Percentiles rank a stretch among this genome's conserved stretches.
phyloP scores from a whole-genome alignment of 2,329 filamentous ascomycete species.

The Graphilbum sp. region DNA sequence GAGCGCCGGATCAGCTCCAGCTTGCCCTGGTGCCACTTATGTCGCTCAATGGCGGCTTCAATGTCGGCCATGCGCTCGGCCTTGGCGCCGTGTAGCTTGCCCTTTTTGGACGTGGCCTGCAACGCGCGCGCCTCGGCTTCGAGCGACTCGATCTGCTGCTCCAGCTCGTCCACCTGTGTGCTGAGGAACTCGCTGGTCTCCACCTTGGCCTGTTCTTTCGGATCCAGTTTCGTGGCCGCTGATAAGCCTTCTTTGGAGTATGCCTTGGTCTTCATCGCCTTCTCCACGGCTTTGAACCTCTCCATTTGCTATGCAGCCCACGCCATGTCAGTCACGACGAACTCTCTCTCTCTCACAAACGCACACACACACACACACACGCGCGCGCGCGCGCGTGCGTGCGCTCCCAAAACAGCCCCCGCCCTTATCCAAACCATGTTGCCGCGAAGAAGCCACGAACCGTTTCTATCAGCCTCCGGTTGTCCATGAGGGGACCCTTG shows the following conservation, averaged over 20 bases:
- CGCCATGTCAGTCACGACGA: no score
- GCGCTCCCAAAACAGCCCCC: no score
- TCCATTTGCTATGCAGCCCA: slow-evolving; percentile 92
- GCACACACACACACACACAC: no score
- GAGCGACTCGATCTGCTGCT: slow-evolving; percentile 80
- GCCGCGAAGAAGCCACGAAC: no score
- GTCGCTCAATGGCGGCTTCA: slow-evolving; percentile 67
- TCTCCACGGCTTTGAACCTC: slow-evolving; percentile 99
- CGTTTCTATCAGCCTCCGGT: slow-evolving; percentile 93
- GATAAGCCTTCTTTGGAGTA: slow-evolving; percentile 97
- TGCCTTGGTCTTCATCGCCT: slow-evolving; percentile 99
- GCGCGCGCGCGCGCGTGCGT: no score
- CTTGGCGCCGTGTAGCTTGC: slow-evolving; percentile 72
- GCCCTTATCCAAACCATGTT: no score
- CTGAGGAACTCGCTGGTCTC: slow-evolving; percentile 78
- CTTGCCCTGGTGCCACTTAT: slow-evolving; percentile 93
- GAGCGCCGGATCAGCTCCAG: slow-evolving; percentile 80
- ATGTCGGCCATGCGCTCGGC: slow-evolving; percentile 79
- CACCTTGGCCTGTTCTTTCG: slow-evolving; percentile 90
- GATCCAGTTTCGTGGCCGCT: slow-evolving; percentile 81
- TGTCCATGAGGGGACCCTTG: slow-evolving; percentile 85
- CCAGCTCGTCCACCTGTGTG: slow-evolving; percentile 78
- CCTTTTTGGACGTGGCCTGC: slow-evolving; percentile 84
- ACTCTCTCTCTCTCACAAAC: no score
- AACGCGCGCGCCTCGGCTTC: slow-evolving; percentile 82